A percentile compares a stretch with the other conserved stretches of the same genome.
These are phyloP conservation scores for Withania somnifera DNA, from an alignment of 305 asterid species.

Conservation along the genomic window DNA sequence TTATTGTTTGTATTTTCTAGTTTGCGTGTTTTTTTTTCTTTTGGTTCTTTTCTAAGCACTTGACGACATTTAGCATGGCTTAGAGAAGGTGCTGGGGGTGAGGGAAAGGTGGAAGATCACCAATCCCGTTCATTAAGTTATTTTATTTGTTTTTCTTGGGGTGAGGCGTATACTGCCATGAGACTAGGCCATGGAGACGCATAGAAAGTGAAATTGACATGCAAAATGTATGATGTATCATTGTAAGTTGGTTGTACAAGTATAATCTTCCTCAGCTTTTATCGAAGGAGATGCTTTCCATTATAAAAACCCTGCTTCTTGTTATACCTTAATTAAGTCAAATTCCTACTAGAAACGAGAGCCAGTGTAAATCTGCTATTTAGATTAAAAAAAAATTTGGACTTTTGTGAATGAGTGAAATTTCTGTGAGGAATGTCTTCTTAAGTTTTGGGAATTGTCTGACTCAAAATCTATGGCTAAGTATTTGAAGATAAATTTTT, in stretches of 20 bases:
- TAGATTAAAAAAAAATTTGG: neutral
- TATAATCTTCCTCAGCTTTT: neutral
- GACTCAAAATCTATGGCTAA: neutral
- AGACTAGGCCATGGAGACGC: neutral
- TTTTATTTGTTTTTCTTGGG: neutral
- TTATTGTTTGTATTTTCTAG: neutral
- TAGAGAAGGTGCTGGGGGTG: neutral
- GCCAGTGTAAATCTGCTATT: neutral
- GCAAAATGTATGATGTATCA: neutral
- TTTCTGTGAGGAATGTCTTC: neutral
- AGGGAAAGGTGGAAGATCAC: slow-evolving; percentile 7
- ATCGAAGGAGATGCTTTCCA: slow-evolving; percentile 3
- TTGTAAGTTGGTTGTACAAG: neutral
- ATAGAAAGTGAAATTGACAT: neutral
- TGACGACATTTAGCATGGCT: neutral
- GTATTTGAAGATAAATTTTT: neutral
- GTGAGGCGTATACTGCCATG: neutral
- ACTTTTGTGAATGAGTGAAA: neutral
- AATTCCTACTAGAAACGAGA: neutral
- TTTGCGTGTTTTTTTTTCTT: neutral
- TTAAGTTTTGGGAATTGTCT: neutral
- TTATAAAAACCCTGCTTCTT: neutral
- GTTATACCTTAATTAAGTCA: neutral
- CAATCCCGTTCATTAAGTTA: neutral
- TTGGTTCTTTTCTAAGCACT: neutral